Evolutionary conservation across 2,329 filamentous ascomycete species (phyloP).

Genomic region (Calonectria fujianensis): DNA sequence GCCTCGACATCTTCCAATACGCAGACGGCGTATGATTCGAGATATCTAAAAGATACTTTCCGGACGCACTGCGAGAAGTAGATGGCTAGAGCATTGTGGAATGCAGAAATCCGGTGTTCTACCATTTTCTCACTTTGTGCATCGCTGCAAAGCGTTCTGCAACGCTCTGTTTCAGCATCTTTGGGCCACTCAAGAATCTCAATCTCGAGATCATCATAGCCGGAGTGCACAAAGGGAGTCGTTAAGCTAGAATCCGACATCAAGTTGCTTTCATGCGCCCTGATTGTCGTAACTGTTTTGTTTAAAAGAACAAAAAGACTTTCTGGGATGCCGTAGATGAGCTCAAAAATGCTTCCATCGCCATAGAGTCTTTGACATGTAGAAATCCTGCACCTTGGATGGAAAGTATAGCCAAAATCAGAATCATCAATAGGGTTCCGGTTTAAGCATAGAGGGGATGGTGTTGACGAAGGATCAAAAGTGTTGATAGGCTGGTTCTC

Average conservation of each 20-base stretch:
- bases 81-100: constrained; percentile 53
- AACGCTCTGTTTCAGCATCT: constrained; percentile 11
- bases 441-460: background rate
- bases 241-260: background rate
- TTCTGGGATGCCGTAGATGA: constrained; percentile 38
- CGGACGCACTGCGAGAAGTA: constrained; percentile 52
- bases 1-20: constrained; percentile 47
- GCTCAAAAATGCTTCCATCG: constrained; percentile 33
- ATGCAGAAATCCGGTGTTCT: constrained; percentile 43
- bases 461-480: background rate
- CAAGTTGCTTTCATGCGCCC: constrained; percentile 17
- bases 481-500: background rate
- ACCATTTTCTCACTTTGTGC: constrained; percentile 32
- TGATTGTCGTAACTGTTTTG: constrained; percentile 25
- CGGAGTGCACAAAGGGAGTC: background rate
- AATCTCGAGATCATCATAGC: constrained; percentile 33
- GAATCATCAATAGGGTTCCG: too few species aligned
- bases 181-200: constrained; percentile 38
- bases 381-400: background rate
- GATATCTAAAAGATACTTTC: constrained; percentile 39
- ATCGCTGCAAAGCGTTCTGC: constrained; percentile 3
- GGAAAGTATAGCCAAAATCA: background rate
- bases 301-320: constrained; percentile 33
- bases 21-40: constrained; percentile 41
- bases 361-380: background rate